phyloP scores from a whole-genome alignment of 2,329 filamentous ascomycete species.

The Fusarium sp. region DNA sequence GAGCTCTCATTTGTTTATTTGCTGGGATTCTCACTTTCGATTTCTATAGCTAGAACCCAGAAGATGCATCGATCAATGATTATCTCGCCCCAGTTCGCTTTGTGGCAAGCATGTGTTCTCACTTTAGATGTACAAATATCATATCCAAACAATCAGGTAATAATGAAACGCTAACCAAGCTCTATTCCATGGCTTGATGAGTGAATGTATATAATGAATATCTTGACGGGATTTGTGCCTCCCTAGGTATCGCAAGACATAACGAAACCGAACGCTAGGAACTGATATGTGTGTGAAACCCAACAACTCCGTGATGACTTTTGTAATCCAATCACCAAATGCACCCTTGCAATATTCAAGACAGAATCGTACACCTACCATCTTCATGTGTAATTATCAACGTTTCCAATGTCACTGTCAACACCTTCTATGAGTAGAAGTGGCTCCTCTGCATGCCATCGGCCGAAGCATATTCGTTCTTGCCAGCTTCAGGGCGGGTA shows the following conservation, averaged over 20 bases:
- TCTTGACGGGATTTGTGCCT: conserved; percentile 9
- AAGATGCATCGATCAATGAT: background rate
- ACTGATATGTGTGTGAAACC: conserved; percentile 36
- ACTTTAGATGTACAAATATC: background rate
- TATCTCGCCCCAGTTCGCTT: background rate
- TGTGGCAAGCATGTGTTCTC: background rate
- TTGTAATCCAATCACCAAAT: conserved; percentile 43
- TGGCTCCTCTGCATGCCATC: conserved; percentile 69
- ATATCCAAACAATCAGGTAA: background rate
- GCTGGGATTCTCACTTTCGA: background rate
- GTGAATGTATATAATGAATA: conserved; percentile 27
- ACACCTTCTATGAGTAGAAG: conserved; percentile 62
- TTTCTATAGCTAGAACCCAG: background rate
- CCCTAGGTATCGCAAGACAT: conserved; percentile 22
- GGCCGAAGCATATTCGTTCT: conserved; percentile 63
- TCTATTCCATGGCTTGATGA: background rate
- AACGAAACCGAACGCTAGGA: conserved; percentile 41
- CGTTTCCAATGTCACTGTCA: background rate
- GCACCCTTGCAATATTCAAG: conserved; percentile 28
- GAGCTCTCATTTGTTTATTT: background rate
- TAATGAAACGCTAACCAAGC: background rate
- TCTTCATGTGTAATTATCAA: conserved; percentile 11
- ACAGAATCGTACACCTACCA: conserved; percentile 37
- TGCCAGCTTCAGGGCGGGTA: conserved; percentile 53
- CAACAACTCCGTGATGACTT: conserved; percentile 44